Base-by-base conservation (phyloP, 2,329 filamentous ascomycete species). In the Calonectria crousiana region DNA sequence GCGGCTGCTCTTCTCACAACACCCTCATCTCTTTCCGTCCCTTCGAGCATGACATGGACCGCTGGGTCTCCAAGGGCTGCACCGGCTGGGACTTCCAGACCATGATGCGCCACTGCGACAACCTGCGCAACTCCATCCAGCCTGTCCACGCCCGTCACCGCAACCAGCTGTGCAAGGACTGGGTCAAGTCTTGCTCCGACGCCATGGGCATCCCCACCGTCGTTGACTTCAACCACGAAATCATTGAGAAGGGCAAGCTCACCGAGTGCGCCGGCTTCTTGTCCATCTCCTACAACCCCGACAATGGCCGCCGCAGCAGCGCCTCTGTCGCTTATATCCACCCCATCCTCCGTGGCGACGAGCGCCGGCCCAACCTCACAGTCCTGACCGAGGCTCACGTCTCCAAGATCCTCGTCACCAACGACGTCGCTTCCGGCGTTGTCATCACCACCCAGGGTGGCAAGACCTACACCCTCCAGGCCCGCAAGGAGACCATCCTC, bases 281-380 rank as follows among this genome's bases (percentile, higher is more conserved):
- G 89, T 95, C 93, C 77, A 92, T 98, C 78, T 93, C 94, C 47
- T 98, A 98, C 87, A 97, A 98, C 87, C 95, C 95, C 3, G 95
- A 98, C 81, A 93, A 95, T 81, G 95, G 95, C 81, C 91, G 92
- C 80, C 92, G 95, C 76, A 96, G 94, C 87, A 96, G 94, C 83
- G 95, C 95, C 74, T 95, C 93, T 73, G 95, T 98, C 28, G 95
- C 95, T 23, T 98, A 98, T 86, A 96, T 98, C 82, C 95, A 98
- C 86, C 95, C 95, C 44, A 95, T 98, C 81, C 90, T 98, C 67
- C 92, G 93, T 51, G 95, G 95, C 51, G 93, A 95, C 62, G 95
- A 98, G 89, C 91, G 92, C 84, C 90, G 95, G 71, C 92, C 94
- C 18, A 98, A 98, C 87, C 85, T 98, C 83, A 97, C 94, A 47